Percentiles rank a stretch among this genome's conserved stretches.
phyloP scores from a whole-genome alignment of 2,329 filamentous ascomycete species.

The Ophiostoma quercus region DNA sequence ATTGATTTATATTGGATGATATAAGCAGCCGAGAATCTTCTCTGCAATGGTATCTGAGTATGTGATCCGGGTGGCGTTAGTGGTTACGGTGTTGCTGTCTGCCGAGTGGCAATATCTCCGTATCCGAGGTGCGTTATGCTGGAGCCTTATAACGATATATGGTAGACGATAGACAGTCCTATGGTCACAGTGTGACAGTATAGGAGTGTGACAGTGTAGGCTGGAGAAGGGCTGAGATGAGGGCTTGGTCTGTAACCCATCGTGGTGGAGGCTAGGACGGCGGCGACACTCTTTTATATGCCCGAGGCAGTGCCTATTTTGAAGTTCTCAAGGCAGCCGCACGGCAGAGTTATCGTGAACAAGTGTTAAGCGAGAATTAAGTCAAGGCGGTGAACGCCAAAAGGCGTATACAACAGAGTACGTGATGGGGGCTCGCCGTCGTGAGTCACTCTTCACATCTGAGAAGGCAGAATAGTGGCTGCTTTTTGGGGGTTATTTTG shows the following conservation, averaged over 20 bases:
- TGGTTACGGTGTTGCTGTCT: neutral
- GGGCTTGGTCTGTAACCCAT: neutral
- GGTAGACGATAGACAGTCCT: too few relatives aligned
- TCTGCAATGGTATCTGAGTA: neutral
- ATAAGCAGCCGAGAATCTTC: neutral
- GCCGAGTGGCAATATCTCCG: neutral
- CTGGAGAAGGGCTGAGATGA: too few relatives aligned
- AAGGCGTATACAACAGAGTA: too few relatives aligned
- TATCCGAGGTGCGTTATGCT: neutral
- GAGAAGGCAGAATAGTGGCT: too few relatives aligned
- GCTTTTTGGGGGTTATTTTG: too few relatives aligned
- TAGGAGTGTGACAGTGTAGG: neutral
- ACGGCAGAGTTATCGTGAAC: neutral
- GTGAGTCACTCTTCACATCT: too few relatives aligned
- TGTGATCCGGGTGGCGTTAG: neutral
- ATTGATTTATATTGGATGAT: neutral
- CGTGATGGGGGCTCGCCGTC: too few relatives aligned
- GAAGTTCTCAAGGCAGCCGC: neutral
- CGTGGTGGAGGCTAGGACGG: neutral
- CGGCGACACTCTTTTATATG: neutral
- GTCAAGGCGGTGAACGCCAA: too few relatives aligned
- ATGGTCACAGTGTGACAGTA: neutral
- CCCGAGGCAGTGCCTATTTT: neutral
- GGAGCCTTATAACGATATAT: neutral
- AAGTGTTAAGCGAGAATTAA: too few relatives aligned